Evolutionary conservation across 176 grass and related monocot species (phyloP), one percentile per base, ranked within the genome.

Genomic region (Oryza brachyantha): DNA sequence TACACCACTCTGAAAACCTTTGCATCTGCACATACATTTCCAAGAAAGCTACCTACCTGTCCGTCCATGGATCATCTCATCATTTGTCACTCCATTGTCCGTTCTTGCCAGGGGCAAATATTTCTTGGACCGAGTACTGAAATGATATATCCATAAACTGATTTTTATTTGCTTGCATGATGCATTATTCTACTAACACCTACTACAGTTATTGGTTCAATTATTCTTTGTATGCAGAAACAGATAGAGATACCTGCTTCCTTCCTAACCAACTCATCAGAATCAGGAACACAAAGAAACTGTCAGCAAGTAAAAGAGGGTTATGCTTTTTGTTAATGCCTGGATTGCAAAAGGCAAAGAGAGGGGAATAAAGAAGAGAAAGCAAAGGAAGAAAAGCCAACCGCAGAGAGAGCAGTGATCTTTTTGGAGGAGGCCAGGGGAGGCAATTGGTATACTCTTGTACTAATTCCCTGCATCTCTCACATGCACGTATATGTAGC

Each of bases 331-430:
- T 83, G 75, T 72, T 87, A 86, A 85, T 78, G 79, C 80, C 74
- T 86, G 67, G 79, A 86, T 82, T 87, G 84, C 84, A 73, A 84
- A 87, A 77, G 77, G 67, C 79, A 88, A 72, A 79, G 83, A 84
- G 83, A 80, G 85, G 57, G 80, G 74, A 75, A 83, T 90, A 93
- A 85, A 91, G 86, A 85, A 85, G 75, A 34, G 66, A 74, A 83
- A 42, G 46, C 58, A 93, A 84, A 81, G 34, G 57, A 50, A 55
- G 73, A 31, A 94, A 92, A 89, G 92, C 64, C 50, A 43, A 48
- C 13, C 13, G 58, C 78, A 85, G 46, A 70, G 81, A 40, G 73
- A 70, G 75, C 32, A 81, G 66, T 79, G 84, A 83, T 85, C 91
- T 90, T 93, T 83, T 73, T 38, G 40, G 66, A 81, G 76, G 54